These are phyloP conservation scores for Aureobasidium lini DNA, from an alignment of 2,329 filamentous ascomycete species.

Conservation along the genomic window DNA sequence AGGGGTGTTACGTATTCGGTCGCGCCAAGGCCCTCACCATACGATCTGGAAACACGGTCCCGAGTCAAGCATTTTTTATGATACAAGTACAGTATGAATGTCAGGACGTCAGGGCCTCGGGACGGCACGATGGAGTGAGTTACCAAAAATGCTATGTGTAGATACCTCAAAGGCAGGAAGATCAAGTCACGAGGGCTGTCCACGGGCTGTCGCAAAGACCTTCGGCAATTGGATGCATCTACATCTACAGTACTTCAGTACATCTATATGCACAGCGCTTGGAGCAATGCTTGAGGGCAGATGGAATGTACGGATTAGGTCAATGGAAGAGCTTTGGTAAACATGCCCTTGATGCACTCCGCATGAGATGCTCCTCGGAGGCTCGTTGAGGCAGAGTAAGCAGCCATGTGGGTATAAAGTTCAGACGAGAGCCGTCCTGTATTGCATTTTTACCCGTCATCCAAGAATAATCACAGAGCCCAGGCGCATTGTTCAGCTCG, in stretches of 20 bases:
- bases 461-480: not conserved
- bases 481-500: not conserved
- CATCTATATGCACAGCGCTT: not conserved
- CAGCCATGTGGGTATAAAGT: not conserved
- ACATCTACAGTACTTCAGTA: not conserved
- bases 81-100: too few species aligned
- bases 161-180: not conserved
- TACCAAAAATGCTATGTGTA: not conserved
- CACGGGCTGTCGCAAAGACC: not conserved
- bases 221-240: not conserved
- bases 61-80: not conserved
- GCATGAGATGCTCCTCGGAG: not conserved
- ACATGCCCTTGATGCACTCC: not conserved
- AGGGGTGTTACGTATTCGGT: slow-evolving; percentile 2
- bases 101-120: not conserved
- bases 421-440: not conserved
- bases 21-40: slow-evolving; percentile 7
- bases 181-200: not conserved
- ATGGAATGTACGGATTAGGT: not conserved
- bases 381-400: not conserved
- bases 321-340: not conserved
- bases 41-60: not conserved
- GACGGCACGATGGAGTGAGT: not conserved
- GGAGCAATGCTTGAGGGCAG: not conserved
- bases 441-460: not conserved